These are phyloP conservation scores for Zygosaccharomyces sapae DNA, from an alignment of 1,139 yeast genomes.

Conservation along the genomic window DNA sequence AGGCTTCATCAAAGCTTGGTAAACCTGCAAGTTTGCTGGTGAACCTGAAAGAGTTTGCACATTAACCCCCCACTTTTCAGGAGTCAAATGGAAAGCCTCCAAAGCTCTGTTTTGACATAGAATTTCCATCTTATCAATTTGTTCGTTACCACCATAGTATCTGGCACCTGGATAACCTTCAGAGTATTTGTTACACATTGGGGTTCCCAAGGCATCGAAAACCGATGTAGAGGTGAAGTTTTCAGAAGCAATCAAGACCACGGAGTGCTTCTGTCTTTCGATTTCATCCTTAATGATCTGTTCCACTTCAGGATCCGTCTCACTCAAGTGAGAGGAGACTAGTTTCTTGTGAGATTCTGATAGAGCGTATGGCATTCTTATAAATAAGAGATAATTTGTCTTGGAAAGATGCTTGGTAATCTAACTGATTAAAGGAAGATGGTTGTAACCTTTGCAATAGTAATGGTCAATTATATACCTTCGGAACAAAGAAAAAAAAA, in stretches of 20 bases:
- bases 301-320: conserved; percentile 81
- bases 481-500: not conserved
- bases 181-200: conserved; percentile 88
- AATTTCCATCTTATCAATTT: conserved; percentile 87
- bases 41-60: conserved; percentile 96
- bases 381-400: not conserved
- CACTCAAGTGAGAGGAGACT: conserved; percentile 65
- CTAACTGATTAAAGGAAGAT: not conserved
- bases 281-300: conserved; percentile 81
- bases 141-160: conserved; percentile 88
- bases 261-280: conserved; percentile 90
- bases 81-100: conserved; percentile 72
- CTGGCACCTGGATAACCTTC: conserved; percentile 89
- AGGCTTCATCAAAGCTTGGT: conserved; percentile 90
- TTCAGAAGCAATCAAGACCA: conserved; percentile 93
- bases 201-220: conserved; percentile 94
- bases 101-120: conserved; percentile 93
- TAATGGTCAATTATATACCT: conserved; percentile 1
- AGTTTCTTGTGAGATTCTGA: conserved; percentile 62
- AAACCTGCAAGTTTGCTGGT: conserved; percentile 94
- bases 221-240: conserved; percentile 96
- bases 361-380: conserved; percentile 48
- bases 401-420: not conserved
- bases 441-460: not conserved
- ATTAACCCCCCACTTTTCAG: conserved; percentile 95